Conservation (phyloP, 1,284 basidiomycete species). For the Porphyrellus sp. region DNA sequence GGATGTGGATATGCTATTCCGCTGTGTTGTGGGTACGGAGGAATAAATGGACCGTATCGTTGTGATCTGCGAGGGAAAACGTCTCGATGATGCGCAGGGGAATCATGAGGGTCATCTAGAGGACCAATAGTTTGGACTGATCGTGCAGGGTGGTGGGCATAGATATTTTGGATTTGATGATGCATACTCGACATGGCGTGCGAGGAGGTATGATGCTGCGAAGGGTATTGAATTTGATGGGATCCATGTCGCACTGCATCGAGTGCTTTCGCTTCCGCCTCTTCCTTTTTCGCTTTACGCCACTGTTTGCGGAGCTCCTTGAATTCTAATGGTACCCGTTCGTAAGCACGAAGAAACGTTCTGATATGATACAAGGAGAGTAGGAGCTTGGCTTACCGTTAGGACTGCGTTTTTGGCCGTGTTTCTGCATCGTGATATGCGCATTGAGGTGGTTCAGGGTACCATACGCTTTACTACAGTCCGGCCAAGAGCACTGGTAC, state of each 20-base stretch:
- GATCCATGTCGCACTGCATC: slow-evolving; percentile 16
- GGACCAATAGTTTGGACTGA: slow-evolving; percentile 9
- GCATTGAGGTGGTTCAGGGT: slow-evolving; percentile 91
- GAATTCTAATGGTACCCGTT: slow-evolving; percentile 66
- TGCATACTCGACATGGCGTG: slow-evolving; percentile 22
- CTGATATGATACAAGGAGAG: not conserved
- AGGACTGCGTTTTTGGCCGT: slow-evolving; percentile 80
- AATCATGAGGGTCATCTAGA: slow-evolving; percentile 22
- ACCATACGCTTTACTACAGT: slow-evolving; percentile 83
- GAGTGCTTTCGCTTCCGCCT: slow-evolving; percentile 35
- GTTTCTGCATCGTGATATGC: slow-evolving; percentile 91
- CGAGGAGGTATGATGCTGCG: slow-evolving; percentile 23
- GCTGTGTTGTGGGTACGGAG: slow-evolving; percentile 19
- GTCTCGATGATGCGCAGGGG: slow-evolving; percentile 18
- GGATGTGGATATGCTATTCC: slow-evolving; percentile 15
- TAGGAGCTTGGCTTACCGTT: slow-evolving; percentile 52
- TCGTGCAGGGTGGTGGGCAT: slow-evolving; percentile 20
- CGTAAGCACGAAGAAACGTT: slow-evolving; percentile 8
- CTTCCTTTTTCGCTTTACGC: slow-evolving; percentile 89
- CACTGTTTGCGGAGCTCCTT: slow-evolving; percentile 96
- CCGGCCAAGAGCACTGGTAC: slow-evolving; percentile 80
- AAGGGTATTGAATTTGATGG: slow-evolving; percentile 16
- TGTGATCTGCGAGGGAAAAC: slow-evolving; percentile 28
- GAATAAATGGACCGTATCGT: slow-evolving; percentile 25
- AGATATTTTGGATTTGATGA: slow-evolving; percentile 19